A percentile compares a stretch with the other conserved stretches of the same genome.
These are phyloP conservation scores for Globisporangium carolinianum DNA, from an alignment of 352 stramenopile species.

Conservation along the genomic window DNA sequence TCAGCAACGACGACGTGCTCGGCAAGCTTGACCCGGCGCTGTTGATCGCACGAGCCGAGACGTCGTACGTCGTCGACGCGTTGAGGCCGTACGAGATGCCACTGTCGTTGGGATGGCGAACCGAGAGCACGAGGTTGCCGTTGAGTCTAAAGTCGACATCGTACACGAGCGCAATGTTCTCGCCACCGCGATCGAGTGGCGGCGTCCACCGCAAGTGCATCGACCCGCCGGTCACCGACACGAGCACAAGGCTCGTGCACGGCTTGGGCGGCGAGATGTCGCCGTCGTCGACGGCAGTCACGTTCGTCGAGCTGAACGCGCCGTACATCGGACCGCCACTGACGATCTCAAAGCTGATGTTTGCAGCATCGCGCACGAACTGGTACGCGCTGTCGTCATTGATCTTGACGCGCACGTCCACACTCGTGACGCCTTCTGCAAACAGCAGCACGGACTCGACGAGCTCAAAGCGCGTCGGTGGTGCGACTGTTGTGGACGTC, in stretches of 20 bases:
- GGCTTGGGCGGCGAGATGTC: constrained; percentile 45
- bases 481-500: constrained; percentile 8
- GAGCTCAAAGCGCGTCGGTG: constrained; percentile 23
- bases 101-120: constrained; percentile 2
- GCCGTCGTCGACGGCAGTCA: constrained; percentile 44
- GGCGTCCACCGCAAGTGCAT: constrained; percentile 34
- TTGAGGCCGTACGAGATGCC: constrained; percentile 31
- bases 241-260: constrained; percentile 20
- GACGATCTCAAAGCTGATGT: constrained; percentile 32
- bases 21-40: constrained; percentile 13
- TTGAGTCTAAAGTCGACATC: constrained; percentile 15
- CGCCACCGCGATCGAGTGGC: constrained; percentile 30
- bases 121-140: constrained; percentile 8
- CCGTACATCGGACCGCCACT: constrained; percentile 26
- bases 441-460: constrained; percentile 25
- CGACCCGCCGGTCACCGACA: constrained; percentile 28
- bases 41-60: constrained; percentile 31
- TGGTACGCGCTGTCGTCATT: constrained; percentile 36
- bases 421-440: constrained; percentile 14
- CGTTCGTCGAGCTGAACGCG: constrained; percentile 7
- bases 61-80: constrained; percentile 38
- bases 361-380: constrained; percentile 27
- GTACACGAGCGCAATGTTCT: constrained; percentile 21
- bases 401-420: constrained; percentile 23
- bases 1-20: constrained; percentile 18